A percentile compares a stretch with the other conserved stretches of the same genome.
phyloP scores from a whole-genome alignment of 2,329 filamentous ascomycete genomes.

The Metarhizium sp. region DNA sequence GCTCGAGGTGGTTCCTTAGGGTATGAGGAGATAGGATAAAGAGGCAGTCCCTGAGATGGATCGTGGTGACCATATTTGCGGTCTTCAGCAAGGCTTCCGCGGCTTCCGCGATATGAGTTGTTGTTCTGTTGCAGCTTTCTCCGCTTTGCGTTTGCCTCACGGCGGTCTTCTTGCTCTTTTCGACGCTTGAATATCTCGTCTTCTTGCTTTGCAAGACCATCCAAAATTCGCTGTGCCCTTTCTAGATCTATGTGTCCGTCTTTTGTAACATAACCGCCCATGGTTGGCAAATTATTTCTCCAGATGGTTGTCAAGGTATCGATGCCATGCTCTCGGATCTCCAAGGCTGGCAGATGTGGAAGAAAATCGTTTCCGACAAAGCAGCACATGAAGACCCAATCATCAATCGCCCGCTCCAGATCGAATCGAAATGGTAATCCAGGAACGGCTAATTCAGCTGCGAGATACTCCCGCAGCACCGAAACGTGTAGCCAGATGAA shows the following conservation, averaged over 20 bases:
- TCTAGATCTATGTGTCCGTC: constrained; percentile 86
- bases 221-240: constrained; percentile 77
- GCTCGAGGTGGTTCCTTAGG: constrained; percentile 43
- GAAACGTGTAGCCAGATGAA: constrained; percentile 98
- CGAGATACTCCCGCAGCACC: constrained; percentile 84
- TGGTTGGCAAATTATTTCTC: constrained; percentile 80
- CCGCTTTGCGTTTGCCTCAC: constrained; percentile 69
- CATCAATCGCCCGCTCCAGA: constrained; percentile 86
- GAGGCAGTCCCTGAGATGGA: constrained; percentile 19
- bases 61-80: constrained; percentile 25
- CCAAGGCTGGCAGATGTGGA: constrained; percentile 91
- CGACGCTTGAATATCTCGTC: constrained; percentile 85
- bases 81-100: constrained; percentile 4
- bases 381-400: constrained; percentile 99
- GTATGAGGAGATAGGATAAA: constrained; percentile 37
- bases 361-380: constrained; percentile 98
- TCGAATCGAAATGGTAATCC: constrained; percentile 83
- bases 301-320: constrained; percentile 95
- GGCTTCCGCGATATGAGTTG: constrained; percentile 13
- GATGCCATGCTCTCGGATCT: constrained; percentile 95
- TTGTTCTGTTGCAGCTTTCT: constrained; percentile 60
- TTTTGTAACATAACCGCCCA: constrained; percentile 95
- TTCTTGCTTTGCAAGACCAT: constrained; percentile 85
- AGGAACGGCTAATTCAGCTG: constrained; percentile 76
- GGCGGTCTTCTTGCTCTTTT: constrained; percentile 75